Conservation (phyloP, 1,139 yeast genomes). For the Magnusiomyces sp. region DNA sequence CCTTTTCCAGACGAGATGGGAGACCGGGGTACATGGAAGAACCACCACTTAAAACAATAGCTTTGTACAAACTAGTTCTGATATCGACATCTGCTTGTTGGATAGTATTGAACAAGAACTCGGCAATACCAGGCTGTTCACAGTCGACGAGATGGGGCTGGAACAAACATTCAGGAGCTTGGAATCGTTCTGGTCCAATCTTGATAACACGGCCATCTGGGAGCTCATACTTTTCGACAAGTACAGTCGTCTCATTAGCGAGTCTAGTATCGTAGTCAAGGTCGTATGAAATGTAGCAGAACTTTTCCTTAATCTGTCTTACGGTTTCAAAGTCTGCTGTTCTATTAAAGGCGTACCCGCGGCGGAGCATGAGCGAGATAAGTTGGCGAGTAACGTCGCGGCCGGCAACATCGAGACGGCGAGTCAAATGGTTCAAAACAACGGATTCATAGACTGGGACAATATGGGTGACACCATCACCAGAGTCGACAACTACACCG, state of each 20-base stretch:
- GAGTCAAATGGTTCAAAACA: conserved; percentile 85
- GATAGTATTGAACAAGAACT: conserved; percentile 79
- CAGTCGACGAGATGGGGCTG: conserved; percentile 96
- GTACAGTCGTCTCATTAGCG: conserved; percentile 87
- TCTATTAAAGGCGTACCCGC: conserved; percentile 97
- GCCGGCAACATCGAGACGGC: conserved; percentile 94
- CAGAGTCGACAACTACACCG: conserved; percentile 98
- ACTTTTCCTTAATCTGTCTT: conserved; percentile 92
- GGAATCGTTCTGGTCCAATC: conserved; percentile 92
- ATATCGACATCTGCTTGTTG: conserved; percentile 93
- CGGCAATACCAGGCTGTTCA: conserved; percentile 97
- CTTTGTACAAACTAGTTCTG: conserved; percentile 78
- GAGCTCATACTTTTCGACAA: conserved; percentile 83
- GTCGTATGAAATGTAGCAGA: conserved; percentile 92
- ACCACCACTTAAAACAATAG: conserved; percentile 93
- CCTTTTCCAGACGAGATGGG: conserved; percentile 92
- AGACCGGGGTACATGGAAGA: conserved; percentile 98
- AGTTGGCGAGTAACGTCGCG: conserved; percentile 94
- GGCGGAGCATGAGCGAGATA: conserved; percentile 79
- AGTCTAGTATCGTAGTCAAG: conserved; percentile 79
- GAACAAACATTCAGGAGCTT: conserved; percentile 96
- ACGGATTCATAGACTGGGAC: conserved; percentile 97
- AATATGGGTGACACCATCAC: conserved; percentile 92
- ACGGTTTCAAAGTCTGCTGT: conserved; percentile 98
- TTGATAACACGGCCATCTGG: conserved; percentile 95